Evolutionary conservation across 345 rosid species (phyloP).

Genomic region (Turritis glabra): DNA sequence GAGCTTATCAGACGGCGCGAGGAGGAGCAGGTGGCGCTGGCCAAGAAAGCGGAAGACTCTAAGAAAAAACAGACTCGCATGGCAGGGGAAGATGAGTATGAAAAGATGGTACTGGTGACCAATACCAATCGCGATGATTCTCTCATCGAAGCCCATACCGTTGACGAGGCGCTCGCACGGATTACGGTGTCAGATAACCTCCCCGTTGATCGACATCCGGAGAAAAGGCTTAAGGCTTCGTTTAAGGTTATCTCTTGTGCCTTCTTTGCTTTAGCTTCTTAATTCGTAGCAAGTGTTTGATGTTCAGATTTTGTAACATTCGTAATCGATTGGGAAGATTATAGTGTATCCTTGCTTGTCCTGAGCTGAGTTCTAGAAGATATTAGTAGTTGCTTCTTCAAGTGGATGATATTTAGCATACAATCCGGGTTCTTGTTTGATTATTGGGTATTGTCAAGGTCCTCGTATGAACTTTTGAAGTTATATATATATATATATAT

Average conservation of each 20-base stretch:
- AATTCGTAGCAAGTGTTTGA: not conserved
- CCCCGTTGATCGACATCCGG: slow-evolving; percentile 83
- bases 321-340: not conserved
- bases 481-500: not conserved
- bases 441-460: not conserved
- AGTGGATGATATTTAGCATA: not conserved
- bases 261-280: not conserved
- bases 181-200: slow-evolving; percentile 67
- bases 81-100: slow-evolving; percentile 92
- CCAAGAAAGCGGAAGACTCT: slow-evolving; percentile 68
- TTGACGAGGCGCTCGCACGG: slow-evolving; percentile 83
- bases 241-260: slow-evolving; percentile 63
- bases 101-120: slow-evolving; percentile 68
- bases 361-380: not conserved
- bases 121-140: slow-evolving; percentile 92
- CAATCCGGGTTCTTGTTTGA: not conserved
- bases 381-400: not conserved
- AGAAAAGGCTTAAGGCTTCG: slow-evolving; percentile 85
- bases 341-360: not conserved
- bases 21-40: slow-evolving; percentile 72
- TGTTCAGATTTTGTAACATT: not conserved
- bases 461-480: not conserved
- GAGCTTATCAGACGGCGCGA: slow-evolving; percentile 59
- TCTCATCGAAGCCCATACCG: slow-evolving; percentile 75
- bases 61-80: slow-evolving; percentile 66